phyloP scores from a whole-genome alignment of 345 rosid species.

The Hypericum androsaemum region DNA sequence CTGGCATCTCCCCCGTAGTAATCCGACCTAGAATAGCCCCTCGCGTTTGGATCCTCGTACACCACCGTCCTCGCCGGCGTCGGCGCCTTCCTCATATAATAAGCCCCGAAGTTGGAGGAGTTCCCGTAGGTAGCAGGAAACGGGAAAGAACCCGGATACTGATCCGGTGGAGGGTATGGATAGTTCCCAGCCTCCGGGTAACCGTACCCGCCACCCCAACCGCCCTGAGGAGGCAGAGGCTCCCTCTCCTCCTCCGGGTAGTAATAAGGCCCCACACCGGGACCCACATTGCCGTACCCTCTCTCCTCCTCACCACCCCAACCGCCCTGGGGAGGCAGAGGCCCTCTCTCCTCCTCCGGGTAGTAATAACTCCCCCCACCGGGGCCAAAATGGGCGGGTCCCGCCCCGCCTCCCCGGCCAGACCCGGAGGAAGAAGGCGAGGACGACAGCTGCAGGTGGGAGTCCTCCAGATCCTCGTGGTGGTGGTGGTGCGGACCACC shows the following conservation, averaged over 20 bases:
- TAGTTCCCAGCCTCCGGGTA: slow-evolving; percentile 3
- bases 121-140: not conserved
- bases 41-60: slow-evolving; percentile 43
- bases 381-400: slow-evolving; percentile 33
- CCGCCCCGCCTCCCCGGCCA: slow-evolving; percentile 31
- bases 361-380: no score
- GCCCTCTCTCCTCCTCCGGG: slow-evolving; percentile 3
- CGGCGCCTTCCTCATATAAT: slow-evolving; percentile 69
- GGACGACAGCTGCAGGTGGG: slow-evolving; percentile 59
- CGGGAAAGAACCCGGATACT: slow-evolving; percentile 2
- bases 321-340: not conserved
- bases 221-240: slow-evolving; percentile 25
- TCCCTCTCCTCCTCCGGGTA: not conserved
- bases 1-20: no score
- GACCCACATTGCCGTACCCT: no score
- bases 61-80: slow-evolving; percentile 56
- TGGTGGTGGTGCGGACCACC: not conserved
- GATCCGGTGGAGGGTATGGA: slow-evolving; percentile 1
- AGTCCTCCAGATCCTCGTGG: slow-evolving; percentile 24
- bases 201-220: slow-evolving; percentile 21
- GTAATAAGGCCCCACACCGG: no score
- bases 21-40: slow-evolving; percentile 29
- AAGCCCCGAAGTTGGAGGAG: slow-evolving; percentile 19
- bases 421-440: slow-evolving; percentile 45
- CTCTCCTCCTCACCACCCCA: not conserved